Evolutionary conservation across 805 yeast genomes (phyloP).

Genomic region (Saturnispora saitoi): DNA sequence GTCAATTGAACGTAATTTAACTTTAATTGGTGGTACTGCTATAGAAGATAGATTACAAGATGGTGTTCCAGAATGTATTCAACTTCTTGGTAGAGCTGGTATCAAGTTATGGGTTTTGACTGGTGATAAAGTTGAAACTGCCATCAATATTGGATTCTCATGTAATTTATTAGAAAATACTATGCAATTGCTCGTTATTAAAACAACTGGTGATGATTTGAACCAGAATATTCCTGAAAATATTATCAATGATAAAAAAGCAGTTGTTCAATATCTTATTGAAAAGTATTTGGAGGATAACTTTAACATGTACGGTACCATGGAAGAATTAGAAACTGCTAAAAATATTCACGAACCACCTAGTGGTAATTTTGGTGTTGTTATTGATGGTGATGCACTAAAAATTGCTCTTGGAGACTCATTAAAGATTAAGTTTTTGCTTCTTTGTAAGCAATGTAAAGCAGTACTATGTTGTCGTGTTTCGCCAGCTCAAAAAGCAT

Average conservation of each 20-base stretch:
- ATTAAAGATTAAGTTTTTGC: slow-evolving; percentile 46
- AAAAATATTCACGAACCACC: slow-evolving; percentile 62
- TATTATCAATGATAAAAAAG: slow-evolving; percentile 17
- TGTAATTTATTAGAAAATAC: slow-evolving; percentile 69
- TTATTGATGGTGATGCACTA: slow-evolving; percentile 77
- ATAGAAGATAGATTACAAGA: slow-evolving; percentile 80
- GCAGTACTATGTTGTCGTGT: slow-evolving; percentile 84
- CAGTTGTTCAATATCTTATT: slow-evolving; percentile 40
- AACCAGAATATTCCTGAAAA: slow-evolving; percentile 33
- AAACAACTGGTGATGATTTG: slow-evolving; percentile 49
- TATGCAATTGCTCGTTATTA: slow-evolving; percentile 64
- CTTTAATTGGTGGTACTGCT: slow-evolving; percentile 74
- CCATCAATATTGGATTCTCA: slow-evolving; percentile 79
- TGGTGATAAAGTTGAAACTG: slow-evolving; percentile 87
- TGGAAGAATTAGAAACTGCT: slow-evolving; percentile 47
- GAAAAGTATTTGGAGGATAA: slow-evolving; percentile 44
- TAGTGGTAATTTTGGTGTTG: slow-evolving; percentile 53
- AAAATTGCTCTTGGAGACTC: slow-evolving; percentile 38
- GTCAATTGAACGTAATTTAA: slow-evolving; percentile 57
- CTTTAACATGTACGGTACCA: slow-evolving; percentile 51
- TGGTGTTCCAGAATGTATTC: slow-evolving; percentile 79
- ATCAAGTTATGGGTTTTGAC: slow-evolving; percentile 80
- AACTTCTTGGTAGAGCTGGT: slow-evolving; percentile 63
- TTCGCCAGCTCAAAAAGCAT: slow-evolving; percentile 80
- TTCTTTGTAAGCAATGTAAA: slow-evolving; percentile 70